Conservation (phyloP, 345 rosid species). For the Tarenaya hassleriana region DNA sequence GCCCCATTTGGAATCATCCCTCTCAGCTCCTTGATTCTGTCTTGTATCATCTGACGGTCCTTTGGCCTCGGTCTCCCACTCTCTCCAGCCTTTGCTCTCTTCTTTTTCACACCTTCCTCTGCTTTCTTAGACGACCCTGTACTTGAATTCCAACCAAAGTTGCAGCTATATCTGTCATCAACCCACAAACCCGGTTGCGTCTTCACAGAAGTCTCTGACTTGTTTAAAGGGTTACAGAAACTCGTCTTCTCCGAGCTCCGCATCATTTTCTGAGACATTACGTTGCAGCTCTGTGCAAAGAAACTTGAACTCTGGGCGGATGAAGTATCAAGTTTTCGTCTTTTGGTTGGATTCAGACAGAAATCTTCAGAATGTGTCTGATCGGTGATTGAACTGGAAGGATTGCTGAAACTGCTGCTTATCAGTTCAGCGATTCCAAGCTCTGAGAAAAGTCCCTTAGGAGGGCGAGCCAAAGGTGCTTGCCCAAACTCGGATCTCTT, state of each 20-base stretch:
- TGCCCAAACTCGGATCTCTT: too few relatives aligned
- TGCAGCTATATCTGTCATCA: conserved; percentile 27
- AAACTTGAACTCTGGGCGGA: conserved; percentile 22
- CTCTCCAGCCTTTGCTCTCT: conserved; percentile 81
- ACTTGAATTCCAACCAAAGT: conserved; percentile 31
- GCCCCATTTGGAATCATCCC: conserved; percentile 76
- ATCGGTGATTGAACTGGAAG: too few relatives aligned
- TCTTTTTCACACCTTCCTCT: conserved; percentile 55
- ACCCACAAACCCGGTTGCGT: conserved; percentile 57
- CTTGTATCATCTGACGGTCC: conserved; percentile 96
- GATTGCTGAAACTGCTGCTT: conserved; percentile 43
- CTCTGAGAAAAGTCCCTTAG: conserved; percentile 61
- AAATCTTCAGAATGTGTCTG: too few relatives aligned
- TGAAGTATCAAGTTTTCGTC: conserved; percentile 44
- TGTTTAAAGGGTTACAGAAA: conserved; percentile 21
- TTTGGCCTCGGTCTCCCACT: conserved; percentile 86
- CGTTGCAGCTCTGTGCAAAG: conserved; percentile 14
- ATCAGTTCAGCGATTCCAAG: conserved; percentile 40
- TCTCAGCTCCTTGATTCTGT: conserved; percentile 79
- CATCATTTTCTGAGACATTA: too few relatives aligned
- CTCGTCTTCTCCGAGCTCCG: too few relatives aligned
- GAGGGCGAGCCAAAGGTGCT: conserved; percentile 9
- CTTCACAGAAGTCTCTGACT: conserved; percentile 33
- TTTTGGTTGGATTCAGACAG: conserved; percentile 31
- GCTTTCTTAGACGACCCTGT: conserved; percentile 26